Base-by-base conservation (phyloP, 164 flowering plant species). In the Stephania japonica region DNA sequence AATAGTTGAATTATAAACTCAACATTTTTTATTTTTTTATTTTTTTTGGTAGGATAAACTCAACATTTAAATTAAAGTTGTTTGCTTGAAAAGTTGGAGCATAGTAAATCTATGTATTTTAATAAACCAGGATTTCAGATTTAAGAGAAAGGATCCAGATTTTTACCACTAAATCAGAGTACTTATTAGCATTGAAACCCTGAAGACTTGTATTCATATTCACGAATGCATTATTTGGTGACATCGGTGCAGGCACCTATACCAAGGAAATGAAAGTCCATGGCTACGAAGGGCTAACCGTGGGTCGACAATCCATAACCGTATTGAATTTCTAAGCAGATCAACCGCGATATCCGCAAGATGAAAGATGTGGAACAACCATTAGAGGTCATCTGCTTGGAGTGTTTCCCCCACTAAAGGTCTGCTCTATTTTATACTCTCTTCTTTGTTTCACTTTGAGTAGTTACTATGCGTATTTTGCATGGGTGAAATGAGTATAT, bases 301-400 rank as follows among this genome's bases (percentile, higher is more conserved):
- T 32, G 63, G 68, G 70, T 71, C 73, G 42, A 23, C 65, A 64
- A 78, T 50, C 72, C 83, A 72, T 16, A 79, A 77, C 23, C 90
- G 84, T 38, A 84, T 91, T 75, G 93, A 88, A 83, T 94, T 91
- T 69, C 86, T 86, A 62, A 84, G 90, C 63, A 87, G 84, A 80
- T 75, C 88, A 42, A 53, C 81, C 23, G 79, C 72, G 76, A 72
- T 32, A 65, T 70, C 76, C 42, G 72, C 79, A 69, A 80, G 75
- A 75, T 79, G 76, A 62, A 78, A 70, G 50, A 24, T 76, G 26
- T 78, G 84, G 87, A 80, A 66, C 67, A 85, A 80, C 73, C 81
- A 83, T 4, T 80, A 61, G 42, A 82, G 43, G 67, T 47, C 82
- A 26, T 64, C 75, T 43, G 65, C 75, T 14, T 81, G 81, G 87